Conservation (phyloP, 2,329 filamentous ascomycete genomes). For the Didymosphaeria variabile region DNA sequence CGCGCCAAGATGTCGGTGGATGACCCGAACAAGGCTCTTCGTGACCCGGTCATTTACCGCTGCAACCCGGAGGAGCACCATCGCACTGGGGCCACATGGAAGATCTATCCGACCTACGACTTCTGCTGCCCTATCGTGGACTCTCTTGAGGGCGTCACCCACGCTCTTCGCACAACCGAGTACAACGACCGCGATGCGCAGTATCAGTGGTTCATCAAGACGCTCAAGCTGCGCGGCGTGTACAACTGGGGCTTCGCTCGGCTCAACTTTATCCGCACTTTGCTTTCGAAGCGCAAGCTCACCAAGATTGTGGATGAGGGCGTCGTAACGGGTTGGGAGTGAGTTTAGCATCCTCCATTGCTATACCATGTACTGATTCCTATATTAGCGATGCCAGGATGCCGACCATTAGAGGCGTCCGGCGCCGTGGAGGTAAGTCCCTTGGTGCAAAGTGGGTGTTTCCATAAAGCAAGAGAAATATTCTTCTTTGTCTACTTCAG, state of each 20-base stretch:
- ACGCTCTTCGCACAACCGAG: conserved; percentile 84
- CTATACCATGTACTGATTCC: no score
- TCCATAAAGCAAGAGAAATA: no score
- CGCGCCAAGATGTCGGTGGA: conserved; percentile 92
- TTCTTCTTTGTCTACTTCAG: no score
- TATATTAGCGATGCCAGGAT: conserved; percentile 72
- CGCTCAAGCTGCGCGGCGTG: conserved; percentile 76
- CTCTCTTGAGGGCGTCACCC: conserved; percentile 81
- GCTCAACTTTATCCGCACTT: conserved; percentile 84
- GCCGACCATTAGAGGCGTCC: conserved; percentile 83
- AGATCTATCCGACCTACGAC: conserved; percentile 88
- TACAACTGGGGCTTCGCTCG: conserved; percentile 87
- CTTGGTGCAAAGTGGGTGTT: no score
- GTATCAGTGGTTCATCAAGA: conserved; percentile 85
- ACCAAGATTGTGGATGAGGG: conserved; percentile 82
- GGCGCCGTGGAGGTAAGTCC: conserved; percentile 35
- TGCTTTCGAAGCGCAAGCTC: conserved; percentile 86
- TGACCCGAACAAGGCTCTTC: conserved; percentile 93
- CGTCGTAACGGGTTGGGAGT: conserved; percentile 81
- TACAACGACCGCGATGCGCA: conserved; percentile 88
- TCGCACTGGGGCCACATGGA: conserved; percentile 81
- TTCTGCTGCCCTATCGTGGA: conserved; percentile 86
- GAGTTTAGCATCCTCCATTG: no score
- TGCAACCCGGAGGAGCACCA: conserved; percentile 81
- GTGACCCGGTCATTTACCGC: conserved; percentile 96